phyloP scores from a whole-genome alignment of 1,284 basidiomycete species.

The Tilletia caries region DNA sequence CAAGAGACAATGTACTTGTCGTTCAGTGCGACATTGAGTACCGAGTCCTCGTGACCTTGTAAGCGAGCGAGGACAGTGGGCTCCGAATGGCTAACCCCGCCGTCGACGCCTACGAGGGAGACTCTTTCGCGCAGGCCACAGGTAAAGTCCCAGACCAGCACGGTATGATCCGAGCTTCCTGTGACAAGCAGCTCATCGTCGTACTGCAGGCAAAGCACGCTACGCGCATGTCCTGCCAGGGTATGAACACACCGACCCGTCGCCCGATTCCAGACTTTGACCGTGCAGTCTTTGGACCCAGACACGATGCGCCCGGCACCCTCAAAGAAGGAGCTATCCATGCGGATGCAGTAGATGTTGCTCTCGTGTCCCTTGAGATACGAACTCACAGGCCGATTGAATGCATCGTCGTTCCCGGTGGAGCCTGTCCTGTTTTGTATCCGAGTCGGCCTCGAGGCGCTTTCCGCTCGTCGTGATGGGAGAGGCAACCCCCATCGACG shows the following conservation, averaged over 20 bases:
- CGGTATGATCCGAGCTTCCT: slow-evolving; percentile 35
- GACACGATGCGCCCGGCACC: slow-evolving; percentile 34
- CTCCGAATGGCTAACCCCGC: not conserved
- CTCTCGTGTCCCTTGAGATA: slow-evolving; percentile 37
- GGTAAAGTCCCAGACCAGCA: slow-evolving; percentile 40
- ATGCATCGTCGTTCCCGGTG: not conserved
- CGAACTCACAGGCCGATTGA: slow-evolving; percentile 19
- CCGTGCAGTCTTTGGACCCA: slow-evolving; percentile 36
- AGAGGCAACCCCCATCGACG: slow-evolving; percentile 25
- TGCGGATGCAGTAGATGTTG: slow-evolving; percentile 39
- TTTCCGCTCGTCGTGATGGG: slow-evolving; percentile 8
- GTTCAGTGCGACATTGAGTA: slow-evolving; percentile 36
- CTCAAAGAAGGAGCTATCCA: slow-evolving; percentile 24
- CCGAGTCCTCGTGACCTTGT: slow-evolving; percentile 27
- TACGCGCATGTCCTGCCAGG: slow-evolving; percentile 33
- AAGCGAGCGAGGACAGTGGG: slow-evolving; percentile 18
- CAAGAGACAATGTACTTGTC: slow-evolving; percentile 34
- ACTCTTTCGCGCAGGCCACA: not conserved
- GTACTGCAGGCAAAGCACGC: slow-evolving; percentile 40
- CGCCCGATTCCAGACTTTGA: slow-evolving; percentile 40
- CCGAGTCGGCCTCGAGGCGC: not conserved
- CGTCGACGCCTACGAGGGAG: not conserved
- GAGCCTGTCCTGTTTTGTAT: slow-evolving; percentile 19
- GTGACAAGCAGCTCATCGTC: slow-evolving; percentile 37
- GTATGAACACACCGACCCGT: slow-evolving; percentile 30